Base-by-base conservation (phyloP, 1,139 yeast genomes). In the Yamadazyma diospyri region DNA sequence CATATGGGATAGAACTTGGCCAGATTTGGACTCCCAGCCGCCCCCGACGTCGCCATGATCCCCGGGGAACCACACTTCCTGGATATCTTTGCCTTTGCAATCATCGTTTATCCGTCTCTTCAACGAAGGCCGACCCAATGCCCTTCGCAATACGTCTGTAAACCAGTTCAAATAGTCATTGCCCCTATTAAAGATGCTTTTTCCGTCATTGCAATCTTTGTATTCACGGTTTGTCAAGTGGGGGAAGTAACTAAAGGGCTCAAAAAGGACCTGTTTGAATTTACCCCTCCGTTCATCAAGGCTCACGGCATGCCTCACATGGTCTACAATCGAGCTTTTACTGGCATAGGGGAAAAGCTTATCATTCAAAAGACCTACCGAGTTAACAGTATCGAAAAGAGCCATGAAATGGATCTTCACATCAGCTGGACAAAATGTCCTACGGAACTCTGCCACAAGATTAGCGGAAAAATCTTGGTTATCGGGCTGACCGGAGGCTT, bases 11-110 rank as follows among this genome's bases (percentile, higher is more conserved):
- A 59, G 35, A 12, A 39, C 25, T 30, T 52, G 56, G 12, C 28
- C 28, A 42, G 70, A 74, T 4, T 64, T 53, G 1, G 59, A 51
- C 76, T 79, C 76, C 4, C 82, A 81, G 3, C 85, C 85, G 2
- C 86, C 85, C 2, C 86, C 85, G 38, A 76, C 56, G 50, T 79
- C 85, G 3, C 80, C 65, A 51, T 79, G 86, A 47, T 75, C 76
- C 1, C 86, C 86, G 1, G 82, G 74, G 46, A 79, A 80, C 78
- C 80, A 78, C 30, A 72, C 51, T 47, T 77, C 82, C 6, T 69
- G 45, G 14, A 74, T 44, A 47, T 75, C 81, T 16, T 45, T 42
- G 17, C 55, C 51, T n/a, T 23, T 22, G 25, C 42, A 39, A 18
- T 34, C 36, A 10, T 27, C 30, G 12, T 33, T 9, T 18, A 37